These are phyloP conservation scores for Binderoboletus segoi DNA, from an alignment of 1,284 basidiomycete genomes.

Conservation along the genomic window DNA sequence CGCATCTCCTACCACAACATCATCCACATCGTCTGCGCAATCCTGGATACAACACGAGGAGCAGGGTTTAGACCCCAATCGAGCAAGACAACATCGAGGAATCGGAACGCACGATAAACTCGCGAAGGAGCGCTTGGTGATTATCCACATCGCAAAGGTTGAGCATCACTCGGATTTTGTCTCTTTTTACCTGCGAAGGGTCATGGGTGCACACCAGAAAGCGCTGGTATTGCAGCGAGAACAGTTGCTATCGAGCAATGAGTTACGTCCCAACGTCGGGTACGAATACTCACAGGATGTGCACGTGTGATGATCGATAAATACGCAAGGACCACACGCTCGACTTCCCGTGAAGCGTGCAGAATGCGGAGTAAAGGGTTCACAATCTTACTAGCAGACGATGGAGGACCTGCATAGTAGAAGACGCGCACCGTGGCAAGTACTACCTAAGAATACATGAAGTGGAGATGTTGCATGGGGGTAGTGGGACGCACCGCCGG, in stretches of 20 bases:
- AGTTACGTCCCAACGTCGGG: neutral
- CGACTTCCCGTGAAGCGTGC: constrained; percentile 64
- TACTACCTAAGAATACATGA: constrained; percentile 60
- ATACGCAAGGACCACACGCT: constrained; percentile 74
- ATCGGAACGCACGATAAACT: constrained; percentile 70
- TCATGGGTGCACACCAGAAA: constrained; percentile 77
- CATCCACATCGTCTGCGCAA: constrained; percentile 74
- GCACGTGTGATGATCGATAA: constrained; percentile 63
- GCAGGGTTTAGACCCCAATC: neutral
- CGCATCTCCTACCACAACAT: constrained; percentile 68
- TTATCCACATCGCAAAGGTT: constrained; percentile 68
- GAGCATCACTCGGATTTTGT: constrained; percentile 75
- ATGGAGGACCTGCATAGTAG: constrained; percentile 71
- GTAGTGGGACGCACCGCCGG: constrained; percentile 63
- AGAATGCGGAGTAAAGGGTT: constrained; percentile 73
- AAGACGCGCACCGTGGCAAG: constrained; percentile 72
- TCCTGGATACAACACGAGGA: constrained; percentile 48
- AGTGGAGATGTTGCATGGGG: neutral
- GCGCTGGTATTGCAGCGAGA: constrained; percentile 58
- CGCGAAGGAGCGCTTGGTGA: constrained; percentile 69
- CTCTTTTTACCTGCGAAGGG: constrained; percentile 60
- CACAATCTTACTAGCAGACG: constrained; percentile 56
- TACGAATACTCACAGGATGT: constrained; percentile 54
- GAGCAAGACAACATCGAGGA: neutral
- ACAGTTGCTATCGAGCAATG: constrained; percentile 50